Percentiles rank a stretch among this genome's conserved stretches.
phyloP scores from a whole-genome alignment of 1,139 yeast genomes.

The Lodderomyces orthopsilosis region DNA sequence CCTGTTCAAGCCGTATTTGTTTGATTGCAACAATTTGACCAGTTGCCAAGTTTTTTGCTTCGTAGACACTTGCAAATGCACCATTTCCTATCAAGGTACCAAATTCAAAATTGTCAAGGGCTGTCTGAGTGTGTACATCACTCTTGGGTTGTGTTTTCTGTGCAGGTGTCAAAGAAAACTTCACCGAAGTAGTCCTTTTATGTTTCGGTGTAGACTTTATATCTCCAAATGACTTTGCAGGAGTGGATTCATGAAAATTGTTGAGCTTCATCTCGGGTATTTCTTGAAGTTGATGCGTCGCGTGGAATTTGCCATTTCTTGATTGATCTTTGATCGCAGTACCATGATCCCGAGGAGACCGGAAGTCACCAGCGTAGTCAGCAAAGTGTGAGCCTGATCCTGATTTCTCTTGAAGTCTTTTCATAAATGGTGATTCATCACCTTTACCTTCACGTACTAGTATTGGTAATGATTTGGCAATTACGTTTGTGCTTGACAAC shows the following conservation, averaged over 20 bases:
- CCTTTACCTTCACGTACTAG: not conserved
- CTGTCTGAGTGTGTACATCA: slow-evolving; percentile 38
- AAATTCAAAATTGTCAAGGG: slow-evolving; percentile 54
- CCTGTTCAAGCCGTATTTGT: slow-evolving; percentile 60
- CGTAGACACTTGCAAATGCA: slow-evolving; percentile 90
- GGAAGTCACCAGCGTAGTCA: not conserved
- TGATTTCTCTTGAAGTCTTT: slow-evolving; percentile 20
- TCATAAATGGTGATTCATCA: slow-evolving; percentile 29
- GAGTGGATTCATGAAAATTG: slow-evolving; percentile 4
- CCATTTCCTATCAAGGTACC: slow-evolving; percentile 87
- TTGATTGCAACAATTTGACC: slow-evolving; percentile 81
- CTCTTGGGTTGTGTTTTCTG: slow-evolving; percentile 46
- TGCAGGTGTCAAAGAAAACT: slow-evolving; percentile 53
- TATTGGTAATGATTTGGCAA: not conserved
- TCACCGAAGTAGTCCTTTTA: slow-evolving; percentile 33
- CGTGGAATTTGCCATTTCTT: not conserved
- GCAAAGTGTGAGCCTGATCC: slow-evolving; percentile 8
- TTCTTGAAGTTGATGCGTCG: not conserved
- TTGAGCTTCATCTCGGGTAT: slow-evolving; percentile 6
- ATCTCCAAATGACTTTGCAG: not conserved
- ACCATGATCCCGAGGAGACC: not conserved
- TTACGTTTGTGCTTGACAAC: slow-evolving; percentile 24
- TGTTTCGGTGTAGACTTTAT: slow-evolving; percentile 20
- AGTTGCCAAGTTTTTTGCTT: slow-evolving; percentile 65
- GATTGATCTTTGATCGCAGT: not conserved